Evolutionary conservation across 768 basidiomycete genomes (phyloP).

Genomic region (Neoboletus brunneissimus): DNA sequence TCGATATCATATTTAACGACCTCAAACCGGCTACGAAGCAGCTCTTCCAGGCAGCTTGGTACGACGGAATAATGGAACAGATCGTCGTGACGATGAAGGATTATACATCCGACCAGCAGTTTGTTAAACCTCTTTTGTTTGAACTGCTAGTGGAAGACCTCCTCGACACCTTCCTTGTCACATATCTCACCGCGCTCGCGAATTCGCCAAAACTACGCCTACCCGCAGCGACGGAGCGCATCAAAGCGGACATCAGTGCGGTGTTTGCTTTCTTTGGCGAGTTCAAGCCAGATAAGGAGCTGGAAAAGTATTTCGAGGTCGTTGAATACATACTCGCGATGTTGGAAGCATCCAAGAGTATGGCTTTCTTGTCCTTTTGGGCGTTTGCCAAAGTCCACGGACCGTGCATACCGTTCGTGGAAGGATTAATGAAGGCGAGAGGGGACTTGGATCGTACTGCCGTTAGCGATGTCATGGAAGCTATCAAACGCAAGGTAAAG

Average conservation of each 20-base stretch:
- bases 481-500: slow-evolving; percentile 86
- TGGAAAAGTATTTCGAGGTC: slow-evolving; percentile 82
- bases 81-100: slow-evolving; percentile 95
- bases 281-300: slow-evolving; percentile 72
- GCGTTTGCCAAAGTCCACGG: slow-evolving; percentile 91
- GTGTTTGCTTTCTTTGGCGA: slow-evolving; percentile 79
- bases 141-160: slow-evolving; percentile 92
- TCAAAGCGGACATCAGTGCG: slow-evolving; percentile 76
- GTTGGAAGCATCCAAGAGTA: slow-evolving; percentile 81
- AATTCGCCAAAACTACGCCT: slow-evolving; percentile 83
- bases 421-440: slow-evolving; percentile 83
- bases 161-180: slow-evolving; percentile 84
- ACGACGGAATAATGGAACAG: slow-evolving; percentile 83
- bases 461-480: slow-evolving; percentile 90
- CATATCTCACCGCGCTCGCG: slow-evolving; percentile 84
- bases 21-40: slow-evolving; percentile 81
- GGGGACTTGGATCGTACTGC: slow-evolving; percentile 89
- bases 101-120: slow-evolving; percentile 92
- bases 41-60: slow-evolving; percentile 85
- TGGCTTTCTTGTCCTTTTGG: slow-evolving; percentile 93
- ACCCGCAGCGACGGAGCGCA: slow-evolving; percentile 78
- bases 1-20: slow-evolving; percentile 94
- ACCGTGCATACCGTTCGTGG: slow-evolving; percentile 88
- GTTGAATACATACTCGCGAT: slow-evolving; percentile 80
- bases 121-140: slow-evolving; percentile 85